Base-by-base conservation (phyloP, 805 yeast species). In the Wickerhamomyces rabaulensis region DNA sequence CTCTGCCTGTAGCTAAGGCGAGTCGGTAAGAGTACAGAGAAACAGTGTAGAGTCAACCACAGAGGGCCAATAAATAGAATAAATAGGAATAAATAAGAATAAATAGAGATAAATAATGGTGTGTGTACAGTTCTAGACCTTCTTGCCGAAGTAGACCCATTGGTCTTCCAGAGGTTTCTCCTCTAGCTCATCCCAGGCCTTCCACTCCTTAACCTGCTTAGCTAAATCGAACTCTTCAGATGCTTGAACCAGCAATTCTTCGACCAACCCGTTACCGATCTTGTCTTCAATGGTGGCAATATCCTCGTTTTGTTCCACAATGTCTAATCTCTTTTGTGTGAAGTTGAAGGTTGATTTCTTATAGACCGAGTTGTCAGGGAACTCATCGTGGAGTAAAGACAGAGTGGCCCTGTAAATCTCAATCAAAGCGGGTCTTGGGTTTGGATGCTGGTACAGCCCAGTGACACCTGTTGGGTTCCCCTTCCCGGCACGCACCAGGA, bases 391-490 rank as follows among this genome's bases (percentile, higher is more conserved):
- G 57, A 87, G 69, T 40, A 77, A 73, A 37, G 68, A 65, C 57
- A 87, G 69, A 2, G 96, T 88, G 48, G 83, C 78, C 54, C 77
- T 78, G 69, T 88, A 88, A 40, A 88, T 69, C 33, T 84, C 76
- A 47, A 79, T 69, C 57, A 88, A 72, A 3, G 90, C 87, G 2
- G 92, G 91, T 64, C 88, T 78, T 45, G 96, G 95, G 62, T 83
- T 77, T 43, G 95, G 95, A 65, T 87, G 94, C 63, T 83, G 86
- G 59, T 69, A 74, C 52, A 88, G 65, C 2, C 94, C 95, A 4
- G 96, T 78, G 51, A 88, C 56, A 53, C 96, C 96, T 19, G 95
- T 88, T 26, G 92, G 92, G 56, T 80, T 71, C 0, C 89, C 90
- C 33, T 70, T 68, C 4, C 75, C 74, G 12, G 87, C 69, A 58